Evolutionary conservation across 2,329 filamentous ascomycete species (phyloP).

Genomic region (Alternaria burnsii): DNA sequence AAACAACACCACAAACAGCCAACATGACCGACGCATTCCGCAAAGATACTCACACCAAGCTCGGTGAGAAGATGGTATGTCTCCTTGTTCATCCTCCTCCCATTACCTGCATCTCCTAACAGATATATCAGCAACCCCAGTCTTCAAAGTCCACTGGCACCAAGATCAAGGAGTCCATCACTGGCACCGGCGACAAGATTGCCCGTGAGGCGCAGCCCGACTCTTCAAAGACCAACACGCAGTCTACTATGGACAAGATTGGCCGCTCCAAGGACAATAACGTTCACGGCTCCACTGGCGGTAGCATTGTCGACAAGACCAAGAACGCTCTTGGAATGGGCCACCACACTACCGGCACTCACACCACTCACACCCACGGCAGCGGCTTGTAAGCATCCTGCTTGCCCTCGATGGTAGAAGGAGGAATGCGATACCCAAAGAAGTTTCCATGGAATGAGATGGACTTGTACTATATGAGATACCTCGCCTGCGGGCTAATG

Average conservation of each 20-base stretch:
- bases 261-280: conserved; percentile 51
- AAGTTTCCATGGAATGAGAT: conserved; percentile 24
- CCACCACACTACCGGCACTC: conserved; percentile 49
- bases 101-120: not conserved
- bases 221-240: conserved; percentile 62
- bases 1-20: conserved; percentile 39
- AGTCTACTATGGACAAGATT: conserved; percentile 57
- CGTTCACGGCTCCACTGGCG: conserved; percentile 49
- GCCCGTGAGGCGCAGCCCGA: conserved; percentile 54
- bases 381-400: not conserved
- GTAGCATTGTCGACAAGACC: conserved; percentile 56
- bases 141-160: conserved; percentile 68
- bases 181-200: conserved; percentile 64
- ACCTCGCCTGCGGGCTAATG: conserved; percentile 30
- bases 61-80: conserved; percentile 57
- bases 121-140: conserved; percentile 60
- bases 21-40: conserved; percentile 69
- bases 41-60: conserved; percentile 68
- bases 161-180: conserved; percentile 65
- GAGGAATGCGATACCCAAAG: conserved; percentile 4
- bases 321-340: conserved; percentile 58
- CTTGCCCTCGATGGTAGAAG: not conserved
- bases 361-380: conserved; percentile 8
- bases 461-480: conserved; percentile 22
- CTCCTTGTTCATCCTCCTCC: not conserved